A percentile compares a stretch with the other conserved stretches of the same genome.
Evolutionary conservation across 2,329 filamentous ascomycete species (phyloP).

Genomic region (Dendryphion nanum): DNA sequence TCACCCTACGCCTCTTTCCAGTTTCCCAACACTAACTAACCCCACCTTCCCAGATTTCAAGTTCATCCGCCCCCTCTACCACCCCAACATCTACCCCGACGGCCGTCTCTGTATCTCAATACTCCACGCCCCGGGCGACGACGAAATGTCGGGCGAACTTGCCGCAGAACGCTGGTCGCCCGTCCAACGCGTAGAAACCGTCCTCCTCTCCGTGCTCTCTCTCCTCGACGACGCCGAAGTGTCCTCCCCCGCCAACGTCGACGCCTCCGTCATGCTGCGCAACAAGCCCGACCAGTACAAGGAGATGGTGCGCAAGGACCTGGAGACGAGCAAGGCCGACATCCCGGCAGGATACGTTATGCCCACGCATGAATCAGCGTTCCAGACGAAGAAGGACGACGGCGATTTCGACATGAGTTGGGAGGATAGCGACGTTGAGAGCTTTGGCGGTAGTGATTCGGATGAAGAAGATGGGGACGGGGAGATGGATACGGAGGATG

Average conservation of each 20-base stretch:
- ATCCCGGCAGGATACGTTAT: slow-evolving; percentile 79
- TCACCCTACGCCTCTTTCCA: not conserved
- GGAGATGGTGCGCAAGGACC: slow-evolving; percentile 64
- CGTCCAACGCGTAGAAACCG: slow-evolving; percentile 89
- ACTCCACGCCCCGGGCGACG: slow-evolving; percentile 86
- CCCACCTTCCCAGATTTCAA: slow-evolving; percentile 66
- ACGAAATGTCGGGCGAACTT: slow-evolving; percentile 85
- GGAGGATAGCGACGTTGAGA: slow-evolving; percentile 55
- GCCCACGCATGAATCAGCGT: slow-evolving; percentile 70
- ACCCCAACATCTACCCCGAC: slow-evolving; percentile 92
- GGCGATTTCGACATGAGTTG: slow-evolving; percentile 57
- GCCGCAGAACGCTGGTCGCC: slow-evolving; percentile 94
- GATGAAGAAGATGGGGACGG: slow-evolving; percentile 57
- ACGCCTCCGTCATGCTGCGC: slow-evolving; percentile 82
- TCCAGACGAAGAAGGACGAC: slow-evolving; percentile 60
- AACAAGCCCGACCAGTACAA: slow-evolving; percentile 71
- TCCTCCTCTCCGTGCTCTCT: slow-evolving; percentile 87
- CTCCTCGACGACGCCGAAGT: slow-evolving; percentile 93
- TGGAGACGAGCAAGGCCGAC: slow-evolving; percentile 72
- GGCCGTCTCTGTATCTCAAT: slow-evolving; percentile 96
- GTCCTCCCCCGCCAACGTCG: slow-evolving; percentile 90
- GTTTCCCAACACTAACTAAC: not conserved
- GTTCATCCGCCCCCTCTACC: slow-evolving; percentile 76
- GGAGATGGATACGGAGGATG: slow-evolving; percentile 27
- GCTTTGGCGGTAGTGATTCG: slow-evolving; percentile 65